phyloP scores from a whole-genome alignment of 1,139 yeast species.

The Williopsis jadinii region DNA sequence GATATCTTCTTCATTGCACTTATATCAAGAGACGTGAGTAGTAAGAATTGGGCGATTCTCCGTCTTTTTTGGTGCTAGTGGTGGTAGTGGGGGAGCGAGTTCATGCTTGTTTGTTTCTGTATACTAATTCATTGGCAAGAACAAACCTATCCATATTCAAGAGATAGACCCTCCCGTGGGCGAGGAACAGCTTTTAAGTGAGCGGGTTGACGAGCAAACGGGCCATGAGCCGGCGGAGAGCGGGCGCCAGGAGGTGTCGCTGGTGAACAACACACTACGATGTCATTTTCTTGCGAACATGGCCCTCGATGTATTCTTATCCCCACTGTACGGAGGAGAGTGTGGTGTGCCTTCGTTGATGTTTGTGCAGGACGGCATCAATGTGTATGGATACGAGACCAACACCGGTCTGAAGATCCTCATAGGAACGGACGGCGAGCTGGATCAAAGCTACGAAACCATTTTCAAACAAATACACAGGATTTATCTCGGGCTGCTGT shows the following conservation, averaged over 20 bases:
- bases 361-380: conserved; percentile 54
- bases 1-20: conserved; percentile 11
- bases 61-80: background rate
- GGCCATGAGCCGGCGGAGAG: conserved; percentile 6
- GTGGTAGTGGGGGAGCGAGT: too few relatives aligned
- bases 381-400: conserved; percentile 57
- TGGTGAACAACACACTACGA: conserved; percentile 37
- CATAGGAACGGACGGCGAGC: conserved; percentile 36
- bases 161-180: conserved; percentile 29
- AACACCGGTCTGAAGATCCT: conserved; percentile 55
- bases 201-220: conserved; percentile 7
- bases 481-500: conserved; percentile 41
- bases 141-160: conserved; percentile 46
- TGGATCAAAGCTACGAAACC: conserved; percentile 17
- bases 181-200: conserved; percentile 6
- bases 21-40: conserved; percentile 13
- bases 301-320: conserved; percentile 57
- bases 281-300: conserved; percentile 60
- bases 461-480: conserved; percentile 40
- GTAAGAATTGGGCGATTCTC: background rate
- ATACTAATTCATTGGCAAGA: conserved; percentile 19
- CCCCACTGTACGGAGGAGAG: conserved; percentile 36
- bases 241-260: background rate
- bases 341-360: conserved; percentile 28
- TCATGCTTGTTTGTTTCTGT: too few relatives aligned